Conservation (phyloP, 1,284 basidiomycete genomes). For the Pseudozyma tsukubaensis region DNA sequence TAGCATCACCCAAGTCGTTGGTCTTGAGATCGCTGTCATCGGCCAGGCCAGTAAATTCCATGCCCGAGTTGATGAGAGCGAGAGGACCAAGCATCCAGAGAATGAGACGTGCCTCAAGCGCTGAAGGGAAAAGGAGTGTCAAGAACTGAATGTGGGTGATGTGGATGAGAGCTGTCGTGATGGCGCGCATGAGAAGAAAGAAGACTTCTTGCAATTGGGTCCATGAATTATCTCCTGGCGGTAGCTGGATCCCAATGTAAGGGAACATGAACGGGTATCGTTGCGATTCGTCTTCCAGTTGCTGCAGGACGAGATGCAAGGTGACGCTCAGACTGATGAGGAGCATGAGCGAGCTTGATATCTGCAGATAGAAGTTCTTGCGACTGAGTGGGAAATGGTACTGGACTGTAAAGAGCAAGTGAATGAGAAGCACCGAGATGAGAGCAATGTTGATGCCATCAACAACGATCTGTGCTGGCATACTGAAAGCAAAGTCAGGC, state of each 20-base stretch:
- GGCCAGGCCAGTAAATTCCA: constrained; percentile 84
- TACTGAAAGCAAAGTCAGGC: constrained; percentile 76
- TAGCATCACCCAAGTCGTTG: constrained; percentile 79
- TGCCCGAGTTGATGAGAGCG: constrained; percentile 83
- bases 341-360: constrained; percentile 82
- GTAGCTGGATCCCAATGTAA: constrained; percentile 80
- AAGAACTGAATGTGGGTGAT: constrained; percentile 98
- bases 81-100: constrained; percentile 87
- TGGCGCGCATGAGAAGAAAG: constrained; percentile 88
- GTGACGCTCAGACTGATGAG: constrained; percentile 70
- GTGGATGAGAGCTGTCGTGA: constrained; percentile 85
- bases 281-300: constrained; percentile 76
- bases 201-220: constrained; percentile 77
- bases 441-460: constrained; percentile 89
- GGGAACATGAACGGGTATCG: constrained; percentile 94
- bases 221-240: constrained; percentile 82
- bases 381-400: constrained; percentile 95
- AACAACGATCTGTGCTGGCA: constrained; percentile 90
- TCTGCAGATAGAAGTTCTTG: constrained; percentile 88
- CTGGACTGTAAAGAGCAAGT: constrained; percentile 92
- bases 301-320: constrained; percentile 75
- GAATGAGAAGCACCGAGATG: constrained; percentile 85
- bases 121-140: constrained; percentile 92
- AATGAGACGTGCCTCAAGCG: constrained; percentile 89
- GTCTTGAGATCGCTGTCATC: constrained; percentile 66